Evolutionary conservation across 192 early-diverging fungal species (phyloP).

Genomic region (Gigaspora rosea): DNA sequence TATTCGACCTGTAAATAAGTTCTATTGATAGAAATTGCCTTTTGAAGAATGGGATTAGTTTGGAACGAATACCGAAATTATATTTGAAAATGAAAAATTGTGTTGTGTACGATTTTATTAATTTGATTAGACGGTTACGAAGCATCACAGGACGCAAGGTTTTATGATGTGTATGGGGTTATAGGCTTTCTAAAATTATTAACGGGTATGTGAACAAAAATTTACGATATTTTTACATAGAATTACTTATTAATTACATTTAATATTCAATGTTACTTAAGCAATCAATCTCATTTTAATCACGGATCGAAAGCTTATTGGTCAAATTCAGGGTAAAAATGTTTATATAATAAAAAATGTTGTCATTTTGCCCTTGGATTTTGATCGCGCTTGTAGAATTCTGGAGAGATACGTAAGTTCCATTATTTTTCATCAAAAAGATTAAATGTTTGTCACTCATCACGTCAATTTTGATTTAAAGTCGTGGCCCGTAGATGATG

Average conservation of each 20-base stretch:
- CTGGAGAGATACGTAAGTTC: slow-evolving; percentile 19
- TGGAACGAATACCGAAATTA: background rate
- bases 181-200: slow-evolving; percentile 20
- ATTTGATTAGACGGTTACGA: background rate
- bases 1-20: background rate
- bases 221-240: background rate
- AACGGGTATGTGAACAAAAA: background rate
- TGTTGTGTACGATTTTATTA: background rate
- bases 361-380: slow-evolving; percentile 24
- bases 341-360: slow-evolving; percentile 17
- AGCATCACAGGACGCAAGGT: background rate
- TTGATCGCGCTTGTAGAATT: slow-evolving; percentile 6
- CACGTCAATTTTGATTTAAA: background rate
- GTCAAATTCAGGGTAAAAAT: slow-evolving; percentile 23
- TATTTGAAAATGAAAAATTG: background rate
- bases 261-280: background rate
- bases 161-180: slow-evolving; percentile 20
- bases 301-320: slow-evolving; percentile 7
- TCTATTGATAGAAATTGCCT: background rate
- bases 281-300: slow-evolving; percentile 12
- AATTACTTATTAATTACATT: background rate
- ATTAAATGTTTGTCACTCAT: background rate
- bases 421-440: background rate
- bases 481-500: background rate
- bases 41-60: background rate